Base-by-base conservation (phyloP, 371 early-diverging fungal genomes). In the Mortierella sp. region DNA sequence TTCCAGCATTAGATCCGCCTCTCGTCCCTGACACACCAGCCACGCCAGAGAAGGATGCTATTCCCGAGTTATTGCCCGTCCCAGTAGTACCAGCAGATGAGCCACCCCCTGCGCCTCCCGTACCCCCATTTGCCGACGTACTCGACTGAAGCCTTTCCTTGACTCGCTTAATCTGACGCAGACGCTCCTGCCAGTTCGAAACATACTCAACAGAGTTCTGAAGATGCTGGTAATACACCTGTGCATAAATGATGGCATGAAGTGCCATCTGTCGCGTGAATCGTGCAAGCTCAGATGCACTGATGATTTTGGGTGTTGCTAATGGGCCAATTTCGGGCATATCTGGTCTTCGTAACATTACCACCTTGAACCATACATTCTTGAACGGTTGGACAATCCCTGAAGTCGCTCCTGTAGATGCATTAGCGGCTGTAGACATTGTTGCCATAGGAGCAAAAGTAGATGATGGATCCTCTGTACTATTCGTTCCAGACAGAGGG, bases 241-340 rank as follows among this genome's bases (percentile, higher is more conserved):
- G 95, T 28, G 97, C 93, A 82, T 96, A 93, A 61, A 96, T 92
- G 65, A 96, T 96, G 62, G 94, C 94, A 83, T 97, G 96, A 23
- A 97, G 85, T 0, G 97, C 95, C 19, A 94, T 85, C 73, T 94
- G 92, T 23, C 98, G 85, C 2, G 96, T 94, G 80, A 96, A 95
- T 6, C 86, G 86, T 2, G 95, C 92, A 49, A 97, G 78, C 19
- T 91, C 89, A 3, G 86, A 87, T 15, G 92, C 92, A 10, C 94
- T 88, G n/a, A 98, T 88, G 37, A 98, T 83, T 79, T 95, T 94
- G 42, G 94, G 89, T 54, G 95, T 93, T 47, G 88, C 85, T 17
- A 95, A 83, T 15, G 96, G 94, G 1, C 96, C 94, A 63, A 93
- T 87, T 59, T 94, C 93, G 13, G 96, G 96, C 89, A 98, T 91